These are phyloP conservation scores for Nasturtium officinale DNA, from an alignment of 345 rosid species.

Conservation along the genomic window DNA sequence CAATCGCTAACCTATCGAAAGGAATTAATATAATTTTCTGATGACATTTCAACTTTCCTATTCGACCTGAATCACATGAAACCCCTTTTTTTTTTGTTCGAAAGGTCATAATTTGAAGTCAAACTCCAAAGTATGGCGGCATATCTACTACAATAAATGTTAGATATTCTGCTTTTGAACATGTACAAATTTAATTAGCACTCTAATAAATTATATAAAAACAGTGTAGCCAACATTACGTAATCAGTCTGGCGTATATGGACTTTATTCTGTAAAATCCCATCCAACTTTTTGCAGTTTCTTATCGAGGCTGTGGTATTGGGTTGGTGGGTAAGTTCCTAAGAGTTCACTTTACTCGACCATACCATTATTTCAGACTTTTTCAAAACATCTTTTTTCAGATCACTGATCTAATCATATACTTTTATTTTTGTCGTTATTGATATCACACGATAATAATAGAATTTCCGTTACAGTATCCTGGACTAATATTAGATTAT, in stretches of 20 bases:
- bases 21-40: background rate
- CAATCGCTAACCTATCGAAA: background rate
- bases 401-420: conserved; percentile 17
- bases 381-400: background rate
- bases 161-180: conserved; percentile 7
- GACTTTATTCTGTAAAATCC: conserved; percentile 27
- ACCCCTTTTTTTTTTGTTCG: background rate
- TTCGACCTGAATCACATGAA: conserved; percentile 11
- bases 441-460: background rate
- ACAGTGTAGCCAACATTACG: conserved; percentile 1
- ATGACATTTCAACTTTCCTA: background rate
- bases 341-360: conserved; percentile 26
- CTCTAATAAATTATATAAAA: background rate
- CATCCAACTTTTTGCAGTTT: conserved; percentile 20
- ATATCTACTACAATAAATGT: conserved; percentile 5
- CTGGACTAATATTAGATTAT: conserved; percentile 6
- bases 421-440: conserved; percentile 6
- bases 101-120: conserved; percentile 30
- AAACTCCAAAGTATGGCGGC: conserved; percentile 29
- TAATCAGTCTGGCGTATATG: conserved; percentile 31
- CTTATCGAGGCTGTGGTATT: conserved; percentile 6
- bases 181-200: background rate
- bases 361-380: conserved; percentile 1
- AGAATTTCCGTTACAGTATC: background rate
- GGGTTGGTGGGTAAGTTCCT: conserved; percentile 25